Percentiles rank a stretch among this genome's conserved stretches.
phyloP scores from a whole-genome alignment of 345 rosid genomes.

The Linum lewisii region DNA sequence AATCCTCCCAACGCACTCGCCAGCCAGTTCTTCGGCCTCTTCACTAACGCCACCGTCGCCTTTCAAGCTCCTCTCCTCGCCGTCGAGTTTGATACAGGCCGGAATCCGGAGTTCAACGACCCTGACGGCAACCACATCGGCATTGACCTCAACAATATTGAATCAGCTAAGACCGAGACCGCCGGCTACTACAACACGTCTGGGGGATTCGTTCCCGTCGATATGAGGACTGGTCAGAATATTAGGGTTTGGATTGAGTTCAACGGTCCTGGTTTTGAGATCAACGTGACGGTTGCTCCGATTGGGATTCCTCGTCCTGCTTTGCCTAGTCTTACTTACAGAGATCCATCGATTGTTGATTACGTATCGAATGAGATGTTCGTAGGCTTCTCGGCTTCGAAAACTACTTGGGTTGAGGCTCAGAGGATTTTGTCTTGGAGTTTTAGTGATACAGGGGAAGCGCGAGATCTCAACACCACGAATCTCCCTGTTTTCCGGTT shows the following conservation, averaged over 20 bases:
- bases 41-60: conserved; percentile 30
- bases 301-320: conserved; percentile 49
- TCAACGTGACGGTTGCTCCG: conserved; percentile 70
- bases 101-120: conserved; percentile 51
- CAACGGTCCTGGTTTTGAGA: conserved; percentile 47
- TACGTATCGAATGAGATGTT: conserved; percentile 69
- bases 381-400: conserved; percentile 77
- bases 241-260: conserved; percentile 84
- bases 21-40: conserved; percentile 72
- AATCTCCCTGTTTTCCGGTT: conserved; percentile 46
- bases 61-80: conserved; percentile 54
- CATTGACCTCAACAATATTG: conserved; percentile 51
- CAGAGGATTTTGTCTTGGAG: conserved; percentile 81
- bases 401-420: conserved; percentile 56
- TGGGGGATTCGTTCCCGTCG: conserved; percentile 40
- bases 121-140: conserved; percentile 66
- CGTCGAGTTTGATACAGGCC: conserved; percentile 72
- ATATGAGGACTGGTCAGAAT: conserved; percentile 64
- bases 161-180: conserved; percentile 22
- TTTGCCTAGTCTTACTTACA: conserved; percentile 46
- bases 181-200: conserved; percentile 57
- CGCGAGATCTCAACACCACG: conserved; percentile 53
- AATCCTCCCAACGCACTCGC: conserved; percentile 60
- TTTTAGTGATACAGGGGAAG: conserved; percentile 58
- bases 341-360: conserved; percentile 51